Percentiles rank a stretch among this genome's conserved stretches.
Conservation (phyloP, 352 stramenopile species). For the Peronospora farinosa region DNA sequence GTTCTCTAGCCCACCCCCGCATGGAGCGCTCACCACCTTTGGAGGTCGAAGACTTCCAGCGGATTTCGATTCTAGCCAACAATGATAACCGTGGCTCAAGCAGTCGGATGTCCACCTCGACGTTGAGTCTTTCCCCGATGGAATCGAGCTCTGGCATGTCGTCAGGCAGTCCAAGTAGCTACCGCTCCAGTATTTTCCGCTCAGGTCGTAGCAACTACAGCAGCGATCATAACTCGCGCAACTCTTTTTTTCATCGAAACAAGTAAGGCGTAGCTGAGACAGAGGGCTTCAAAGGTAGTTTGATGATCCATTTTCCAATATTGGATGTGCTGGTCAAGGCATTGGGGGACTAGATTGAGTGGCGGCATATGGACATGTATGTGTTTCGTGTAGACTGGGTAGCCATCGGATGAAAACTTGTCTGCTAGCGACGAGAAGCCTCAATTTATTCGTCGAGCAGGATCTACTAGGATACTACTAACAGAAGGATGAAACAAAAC, state of each 20-base stretch:
- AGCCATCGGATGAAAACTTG: slow-evolving; percentile 14
- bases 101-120: slow-evolving; percentile 41
- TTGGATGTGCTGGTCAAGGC: slow-evolving; percentile 6
- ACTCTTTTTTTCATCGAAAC: slow-evolving; percentile 64
- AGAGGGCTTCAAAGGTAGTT: background rate
- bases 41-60: slow-evolving; percentile 62
- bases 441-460: slow-evolving; percentile 14
- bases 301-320: background rate
- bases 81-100: slow-evolving; percentile 30
- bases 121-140: slow-evolving; percentile 46
- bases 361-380: slow-evolving; percentile 15
- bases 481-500: slow-evolving; percentile 20
- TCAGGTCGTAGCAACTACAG: slow-evolving; percentile 37
- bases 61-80: slow-evolving; percentile 60
- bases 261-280: slow-evolving; percentile 20
- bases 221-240: slow-evolving; percentile 31
- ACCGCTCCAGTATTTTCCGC: slow-evolving; percentile 48
- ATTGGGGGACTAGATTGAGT: slow-evolving; percentile 19
- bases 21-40: slow-evolving; percentile 35
- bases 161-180: slow-evolving; percentile 34
- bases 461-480: slow-evolving; percentile 21
- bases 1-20: slow-evolving; percentile 8
- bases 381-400: slow-evolving; percentile 27
- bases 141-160: slow-evolving; percentile 38
- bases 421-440: slow-evolving; percentile 14